phyloP scores from a whole-genome alignment of 257 asterid genomes.

The Penstemon eatonii region DNA sequence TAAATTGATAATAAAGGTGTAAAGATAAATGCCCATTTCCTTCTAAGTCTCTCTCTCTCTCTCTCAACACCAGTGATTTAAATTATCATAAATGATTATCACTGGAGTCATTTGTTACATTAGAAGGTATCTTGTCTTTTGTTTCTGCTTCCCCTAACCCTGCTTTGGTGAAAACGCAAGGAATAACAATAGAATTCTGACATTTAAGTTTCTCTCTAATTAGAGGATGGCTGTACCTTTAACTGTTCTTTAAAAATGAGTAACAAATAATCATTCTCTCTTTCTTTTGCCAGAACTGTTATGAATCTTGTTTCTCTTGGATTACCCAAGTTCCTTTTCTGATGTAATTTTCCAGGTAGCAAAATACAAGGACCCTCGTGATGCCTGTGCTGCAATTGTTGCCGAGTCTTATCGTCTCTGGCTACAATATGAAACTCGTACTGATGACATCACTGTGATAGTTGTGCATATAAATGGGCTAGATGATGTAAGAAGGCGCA shows the following conservation, averaged over 20 bases:
- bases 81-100: not conserved
- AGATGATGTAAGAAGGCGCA: conserved; percentile 55
- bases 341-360: conserved; percentile 54
- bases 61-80: not conserved
- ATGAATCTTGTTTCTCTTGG: conserved; percentile 13
- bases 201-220: not conserved
- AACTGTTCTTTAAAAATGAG: conserved; percentile 1
- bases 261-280: not conserved
- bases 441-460: conserved; percentile 97
- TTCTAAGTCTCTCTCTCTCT: too few species aligned
- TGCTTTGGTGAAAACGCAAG: conserved; percentile 7
- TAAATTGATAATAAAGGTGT: not conserved
- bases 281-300: not conserved
- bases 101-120: conserved; percentile 8
- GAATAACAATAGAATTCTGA: not conserved
- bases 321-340: conserved; percentile 23
- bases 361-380: conserved; percentile 85
- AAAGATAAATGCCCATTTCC: not conserved
- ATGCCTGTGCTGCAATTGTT: conserved; percentile 99
- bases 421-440: conserved; percentile 96
- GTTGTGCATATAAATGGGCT: conserved; percentile 83
- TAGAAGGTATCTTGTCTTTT: not conserved
- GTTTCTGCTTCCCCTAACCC: not conserved
- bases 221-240: conserved; percentile 9
- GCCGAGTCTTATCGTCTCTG: conserved; percentile 96